Evolutionary conservation across 352 stramenopile species (phyloP), one percentile per base, ranked within the genome.

Genomic region (Globisporangium lucens): DNA sequence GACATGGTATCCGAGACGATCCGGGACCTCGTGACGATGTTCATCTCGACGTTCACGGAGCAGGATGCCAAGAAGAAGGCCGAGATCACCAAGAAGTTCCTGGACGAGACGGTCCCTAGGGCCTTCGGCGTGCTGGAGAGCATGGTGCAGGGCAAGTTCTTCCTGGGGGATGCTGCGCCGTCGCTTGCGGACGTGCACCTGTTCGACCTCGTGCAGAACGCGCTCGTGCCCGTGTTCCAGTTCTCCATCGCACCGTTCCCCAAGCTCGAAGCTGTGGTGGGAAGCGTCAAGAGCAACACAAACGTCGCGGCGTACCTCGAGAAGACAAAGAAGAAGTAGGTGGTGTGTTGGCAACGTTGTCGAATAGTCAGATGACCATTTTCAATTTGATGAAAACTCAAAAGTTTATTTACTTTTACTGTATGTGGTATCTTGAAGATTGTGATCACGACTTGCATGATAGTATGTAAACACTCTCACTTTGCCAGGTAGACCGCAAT

Each of bases 1-100:
- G 80, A 87, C 51, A 80, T 82, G 69, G 53, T 80, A n/a, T 75
- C 76, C 13, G 74, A 87, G 61, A 84, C 75, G 46, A 67, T 89
- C 15, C 27, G 76, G 10, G 80, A 88, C 43, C 17, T 86, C 4
- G 61, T 67, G 24, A 38, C 61, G 13, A 41, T 67, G 12, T 72
- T 84, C 51, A 67, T 73, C 8, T 80, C 89, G 15, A 76, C 78
- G 55, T 75, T 71, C 56, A 72, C 61, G 43, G 72, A 61, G 27
- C 65, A 65, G 47, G 79, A 88, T 56, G 77, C 83, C 43, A 41
- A 63, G 0, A 57, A 41, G 2, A 89, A 87, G 61, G 74, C 76
- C 56, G 61, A 75, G 22, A 73, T 63, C 58, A 70, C 71, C 61
- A 72, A 76, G 47, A 56, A 67, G 61, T 62, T 77, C 13, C 36